Conservation (phyloP, 2,329 filamentous ascomycete genomes). For the Didymella keratinophila region DNA sequence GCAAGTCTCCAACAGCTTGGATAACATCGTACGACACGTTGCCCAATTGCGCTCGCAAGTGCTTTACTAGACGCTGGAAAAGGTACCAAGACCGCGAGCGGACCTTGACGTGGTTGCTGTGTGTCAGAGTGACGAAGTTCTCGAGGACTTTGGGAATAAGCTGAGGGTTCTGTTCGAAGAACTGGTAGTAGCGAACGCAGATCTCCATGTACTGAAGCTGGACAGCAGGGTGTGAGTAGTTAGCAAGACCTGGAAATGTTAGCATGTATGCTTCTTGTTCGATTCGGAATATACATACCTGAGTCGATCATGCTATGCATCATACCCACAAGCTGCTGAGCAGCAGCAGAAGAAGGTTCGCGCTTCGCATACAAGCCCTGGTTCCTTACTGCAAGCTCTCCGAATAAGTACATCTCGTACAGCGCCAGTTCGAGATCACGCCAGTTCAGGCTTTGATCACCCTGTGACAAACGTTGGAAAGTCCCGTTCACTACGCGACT, state of each 20-base stretch:
- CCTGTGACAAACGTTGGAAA: conserved; percentile 78
- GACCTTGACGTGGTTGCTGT: conserved; percentile 86
- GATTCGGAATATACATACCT: conserved; percentile 60
- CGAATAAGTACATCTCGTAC: conserved; percentile 95
- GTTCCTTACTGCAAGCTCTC: conserved; percentile 88
- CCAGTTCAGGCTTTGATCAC: conserved; percentile 83
- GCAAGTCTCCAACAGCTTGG: conserved; percentile 83
- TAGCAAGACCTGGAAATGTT: conserved; percentile 72
- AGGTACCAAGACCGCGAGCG: conserved; percentile 95
- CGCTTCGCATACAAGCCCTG: conserved; percentile 87
- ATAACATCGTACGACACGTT: conserved; percentile 93
- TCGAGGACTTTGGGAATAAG: conserved; percentile 88
- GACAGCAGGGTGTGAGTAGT: conserved; percentile 87
- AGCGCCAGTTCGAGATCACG: conserved; percentile 92
- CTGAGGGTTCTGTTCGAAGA: conserved; percentile 85
- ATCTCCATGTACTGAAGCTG: conserved; percentile 98
- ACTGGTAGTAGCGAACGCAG: conserved; percentile 89
- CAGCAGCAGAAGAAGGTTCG: conserved; percentile 78
- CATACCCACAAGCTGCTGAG: conserved; percentile 85
- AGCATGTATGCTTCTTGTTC: conserved; percentile 7
- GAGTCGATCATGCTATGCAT: conserved; percentile 96
- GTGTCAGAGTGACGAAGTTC: conserved; percentile 88
- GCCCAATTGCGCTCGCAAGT: conserved; percentile 81
- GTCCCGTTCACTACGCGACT: conserved; percentile 88
- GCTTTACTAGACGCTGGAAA: conserved; percentile 91